Evolutionary conservation across 2,329 filamentous ascomycete species (phyloP).

Genomic region (Talaromyces sp.): DNA sequence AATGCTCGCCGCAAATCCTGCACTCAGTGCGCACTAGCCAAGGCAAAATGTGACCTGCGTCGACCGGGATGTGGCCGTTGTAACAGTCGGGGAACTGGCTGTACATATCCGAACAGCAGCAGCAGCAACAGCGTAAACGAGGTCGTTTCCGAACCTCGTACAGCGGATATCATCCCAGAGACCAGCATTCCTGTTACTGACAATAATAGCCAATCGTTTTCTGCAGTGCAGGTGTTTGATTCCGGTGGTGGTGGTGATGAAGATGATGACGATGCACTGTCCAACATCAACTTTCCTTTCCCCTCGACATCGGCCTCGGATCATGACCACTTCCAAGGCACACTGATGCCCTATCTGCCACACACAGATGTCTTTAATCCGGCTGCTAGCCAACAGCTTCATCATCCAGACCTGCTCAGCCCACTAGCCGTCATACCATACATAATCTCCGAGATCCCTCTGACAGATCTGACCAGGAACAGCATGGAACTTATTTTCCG

Average conservation of each 20-base stretch:
- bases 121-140: not conserved
- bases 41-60: not conserved
- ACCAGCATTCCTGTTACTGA: not conserved
- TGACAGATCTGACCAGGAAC: conserved; percentile 10
- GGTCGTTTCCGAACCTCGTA: not conserved
- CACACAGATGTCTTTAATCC: not conserved
- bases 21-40: not conserved
- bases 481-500: conserved; percentile 32
- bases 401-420: not conserved
- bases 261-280: not conserved
- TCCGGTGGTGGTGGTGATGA: not conserved
- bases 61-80: not conserved
- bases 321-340: not conserved
- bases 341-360: too few species aligned
- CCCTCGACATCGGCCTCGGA: not conserved
- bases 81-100: not conserved
- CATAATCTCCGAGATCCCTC: not conserved
- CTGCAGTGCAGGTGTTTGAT: not conserved
- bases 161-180: too few species aligned
- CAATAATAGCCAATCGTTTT: not conserved
- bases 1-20: not conserved
- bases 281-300: not conserved
- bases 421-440: not conserved
- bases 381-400: not conserved
- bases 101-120: not conserved